Base-by-base conservation (phyloP, 352 stramenopile genomes). In the Phytophthora citricola region DNA sequence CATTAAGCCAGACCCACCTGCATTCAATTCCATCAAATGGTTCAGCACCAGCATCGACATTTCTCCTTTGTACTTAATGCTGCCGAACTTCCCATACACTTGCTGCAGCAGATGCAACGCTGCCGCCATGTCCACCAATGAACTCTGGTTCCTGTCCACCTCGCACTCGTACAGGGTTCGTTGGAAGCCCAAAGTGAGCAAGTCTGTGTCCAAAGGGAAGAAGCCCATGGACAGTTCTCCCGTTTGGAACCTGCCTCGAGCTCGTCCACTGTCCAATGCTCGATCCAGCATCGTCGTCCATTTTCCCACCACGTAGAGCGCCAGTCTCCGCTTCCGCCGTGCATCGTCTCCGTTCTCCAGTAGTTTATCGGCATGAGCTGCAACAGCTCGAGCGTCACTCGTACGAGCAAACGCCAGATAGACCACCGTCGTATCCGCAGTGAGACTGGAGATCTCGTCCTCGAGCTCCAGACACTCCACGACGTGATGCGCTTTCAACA, bases 11-110 rank as follows among this genome's bases (percentile, higher is more conserved):
- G 61, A 66, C 1, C 54, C 60, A 22, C 49, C 44, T 20, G 59
- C 75, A 55, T 75, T 71, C 45, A 81, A 62, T 55, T 89, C 76
- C 71, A 93, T 77, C 39, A 94, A 62, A 38, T 86, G 77, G 20
- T 90, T 81, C 17, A 89, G 61, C 22, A 93, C 81, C 7, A 87
- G 71, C 71, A 87, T 90, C 9, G 83, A 75, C 34, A 92, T 53
- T 38, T 93, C 81, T 9, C 86, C 86, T 53, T 94, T 94, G 73
- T 89, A 90, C 57, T 94, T 91, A 59, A 94, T 89, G n/a, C 78
- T 66, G 15, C 69, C 49, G 39, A 93, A 91, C 14, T 63, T 63
- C 0, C 82, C 86, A 29, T 89, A 91, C 5, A 83, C 27, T 12
- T 80, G 62, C 50, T 94, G 84, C 11, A 93, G 39, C 38, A 83